Base-by-base conservation (phyloP, 176 grass and related monocot genomes). In the Puya raimondii region DNA sequence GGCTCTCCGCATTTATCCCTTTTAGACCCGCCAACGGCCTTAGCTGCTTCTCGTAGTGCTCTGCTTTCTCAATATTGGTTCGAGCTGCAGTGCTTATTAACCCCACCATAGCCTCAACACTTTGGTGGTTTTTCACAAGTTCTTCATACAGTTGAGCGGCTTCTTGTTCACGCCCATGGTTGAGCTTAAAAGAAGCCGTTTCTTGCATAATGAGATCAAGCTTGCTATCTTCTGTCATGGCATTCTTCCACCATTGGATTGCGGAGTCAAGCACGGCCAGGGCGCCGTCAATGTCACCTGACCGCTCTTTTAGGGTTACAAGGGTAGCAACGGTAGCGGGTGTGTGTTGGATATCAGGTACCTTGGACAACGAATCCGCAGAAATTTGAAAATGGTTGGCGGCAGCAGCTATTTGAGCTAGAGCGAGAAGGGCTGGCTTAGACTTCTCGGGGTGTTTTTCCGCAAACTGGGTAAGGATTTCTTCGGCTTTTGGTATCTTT, bases 121-220 rank as follows among this genome's bases (percentile, higher is more conserved):
- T 88, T 23, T 78, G 86, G 83, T 72, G 78, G 50, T 78, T 91
- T 80, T 83, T 88, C 65, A 99, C 89, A 65, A 99, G 82, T 53
- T 99, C 85, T 69, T 93, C 87, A 11, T 93, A 99, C 66, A 93
- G 79, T 18, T 79, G 67, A 20, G 78, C 88, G 12, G 89, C 94
- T 75, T 93, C 86, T 68, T 83, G 82, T 52, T 99, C 88, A 48
- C 63, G 73, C 15, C 87, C 89, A 74, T 88, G 86, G 12, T 74
- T 93, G 50, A 99, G 84, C 67, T 93, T 99, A 85, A 88, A 99
- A 22, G 76, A 65, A 85, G 94, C 94, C 70, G 94, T 82, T 72
- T 91, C 84, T 11, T 82, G 61, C 65, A 85, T 86, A n/a, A 97
- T 85, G 22, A 91, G 23, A 48, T 86, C 90, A 71, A 99, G 74